Base-by-base conservation (phyloP, 805 yeast genomes). In the Kazachstania kunashirensis region DNA sequence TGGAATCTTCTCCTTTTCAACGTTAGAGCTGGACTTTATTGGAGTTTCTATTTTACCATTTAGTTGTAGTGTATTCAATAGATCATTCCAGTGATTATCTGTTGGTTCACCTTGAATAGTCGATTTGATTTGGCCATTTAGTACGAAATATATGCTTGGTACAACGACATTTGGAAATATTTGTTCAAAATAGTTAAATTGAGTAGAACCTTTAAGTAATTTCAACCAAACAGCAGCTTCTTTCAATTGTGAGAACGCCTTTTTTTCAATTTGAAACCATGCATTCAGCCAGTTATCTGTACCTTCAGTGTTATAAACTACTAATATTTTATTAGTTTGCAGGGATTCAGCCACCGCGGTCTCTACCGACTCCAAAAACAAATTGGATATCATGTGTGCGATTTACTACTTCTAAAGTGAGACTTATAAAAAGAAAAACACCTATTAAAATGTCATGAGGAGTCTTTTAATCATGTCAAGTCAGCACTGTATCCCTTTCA, bases 101-200 rank as follows among this genome's bases (percentile, higher is more conserved):
- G 21, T 15, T 2, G 59, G 45, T 2, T 57, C 63, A 5, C 58
- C 66, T 7, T 58, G 55, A 9, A 75, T 56, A 2, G 64, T 46
- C 31, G 68, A 75, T 24, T 71, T 42, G 5, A 76, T 61, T 27
- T 59, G 52, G 6, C 79, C 75, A 9, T 62, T 57, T 24, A 54
- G 58, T n/a, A 82, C 63, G 11, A 79, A 58, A 48, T 73, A 68
- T 17, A 79, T 59, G 43, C 82, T 67, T 2, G 88, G 88, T 3
- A 68, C 63, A 0, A 47, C 49, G 6, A 68, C 60, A 13, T 64
- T 57, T 2, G 75, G 75, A 43, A 76, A 77, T n/a, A 79, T 59
- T 42, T 75, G 77, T 24, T 66, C 60, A 47, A 80, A 77, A 44
- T 62, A 61, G 1, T 42, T 48, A 41, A 63, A 75, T 41, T 75